Evolutionary conservation across 2,329 filamentous ascomycete species (phyloP).

Genomic region (Alternaria novae-zelandiae): DNA sequence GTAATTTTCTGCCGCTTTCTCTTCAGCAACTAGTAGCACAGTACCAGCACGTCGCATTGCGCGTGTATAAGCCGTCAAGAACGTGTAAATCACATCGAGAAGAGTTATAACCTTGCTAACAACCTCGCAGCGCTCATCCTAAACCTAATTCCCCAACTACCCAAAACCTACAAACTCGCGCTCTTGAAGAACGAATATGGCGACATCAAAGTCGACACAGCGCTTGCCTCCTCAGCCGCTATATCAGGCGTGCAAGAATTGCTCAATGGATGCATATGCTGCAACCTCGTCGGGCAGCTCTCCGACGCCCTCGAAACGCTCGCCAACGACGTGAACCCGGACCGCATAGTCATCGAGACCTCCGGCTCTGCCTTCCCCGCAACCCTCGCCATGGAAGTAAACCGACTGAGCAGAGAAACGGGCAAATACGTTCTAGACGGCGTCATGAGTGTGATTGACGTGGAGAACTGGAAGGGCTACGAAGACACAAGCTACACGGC

Average conservation of each 20-base stretch:
- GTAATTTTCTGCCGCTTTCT: neutral
- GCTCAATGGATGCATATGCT: slow-evolving; percentile 97
- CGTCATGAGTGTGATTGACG: slow-evolving; percentile 87
- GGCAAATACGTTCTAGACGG: slow-evolving; percentile 79
- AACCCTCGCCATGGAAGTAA: slow-evolving; percentile 89
- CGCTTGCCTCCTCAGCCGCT: slow-evolving; percentile 80
- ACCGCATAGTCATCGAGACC: slow-evolving; percentile 94
- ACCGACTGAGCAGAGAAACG: slow-evolving; percentile 74
- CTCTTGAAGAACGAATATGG: slow-evolving; percentile 99
- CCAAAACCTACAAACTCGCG: slow-evolving; percentile 85
- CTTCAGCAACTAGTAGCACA: neutral
- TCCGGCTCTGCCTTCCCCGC: slow-evolving; percentile 82
- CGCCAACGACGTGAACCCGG: slow-evolving; percentile 65
- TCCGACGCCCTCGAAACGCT: slow-evolving; percentile 80
- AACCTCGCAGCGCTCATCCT: slow-evolving; percentile 71
- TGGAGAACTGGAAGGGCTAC: slow-evolving; percentile 94
- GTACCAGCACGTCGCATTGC: neutral
- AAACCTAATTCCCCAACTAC: slow-evolving; percentile 89
- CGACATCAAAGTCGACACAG: slow-evolving; percentile 90
- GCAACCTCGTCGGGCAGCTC: slow-evolving; percentile 94
- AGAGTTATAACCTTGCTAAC: neutral
- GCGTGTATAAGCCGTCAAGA: neutral
- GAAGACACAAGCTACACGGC: slow-evolving; percentile 91
- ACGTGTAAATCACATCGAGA: neutral
- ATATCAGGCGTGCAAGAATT: slow-evolving; percentile 92